Percentiles rank a stretch among this genome's conserved stretches.
phyloP scores from a whole-genome alignment of 2,329 filamentous ascomycete genomes.

The Sclerotinia nivalis region DNA sequence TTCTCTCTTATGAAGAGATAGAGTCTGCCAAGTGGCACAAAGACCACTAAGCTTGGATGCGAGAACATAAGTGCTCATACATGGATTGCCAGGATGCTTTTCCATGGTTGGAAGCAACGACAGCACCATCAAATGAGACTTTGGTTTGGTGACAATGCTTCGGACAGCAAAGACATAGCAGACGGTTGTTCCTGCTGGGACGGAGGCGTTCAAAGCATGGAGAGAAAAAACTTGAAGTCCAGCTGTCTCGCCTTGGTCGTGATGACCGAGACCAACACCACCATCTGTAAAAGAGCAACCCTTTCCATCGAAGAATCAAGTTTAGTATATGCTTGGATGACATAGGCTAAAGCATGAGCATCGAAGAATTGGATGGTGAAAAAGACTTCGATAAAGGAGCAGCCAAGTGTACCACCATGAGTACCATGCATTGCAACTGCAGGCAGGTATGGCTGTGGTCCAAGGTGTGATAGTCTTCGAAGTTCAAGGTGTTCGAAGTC shows the following conservation, averaged over 20 bases:
- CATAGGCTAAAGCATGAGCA: neutral
- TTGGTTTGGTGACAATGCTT: neutral
- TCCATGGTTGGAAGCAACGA: slow-evolving; percentile 84
- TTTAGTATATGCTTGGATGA: too few species aligned
- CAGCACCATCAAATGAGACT: slow-evolving; percentile 74
- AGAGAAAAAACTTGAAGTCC: neutral
- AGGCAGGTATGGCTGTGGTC: too few species aligned
- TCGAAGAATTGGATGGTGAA: neutral
- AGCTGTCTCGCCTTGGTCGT: too few species aligned
- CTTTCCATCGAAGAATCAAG: neutral
- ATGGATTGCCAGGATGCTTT: slow-evolving; percentile 73
- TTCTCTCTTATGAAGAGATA: neutral
- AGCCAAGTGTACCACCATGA: neutral
- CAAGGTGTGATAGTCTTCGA: neutral
- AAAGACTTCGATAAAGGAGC: neutral
- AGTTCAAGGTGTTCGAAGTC: neutral
- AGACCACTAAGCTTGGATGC: neutral
- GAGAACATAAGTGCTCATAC: neutral
- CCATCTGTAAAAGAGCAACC: neutral
- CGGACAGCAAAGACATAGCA: fast-evolving
- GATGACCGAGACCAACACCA: neutral
- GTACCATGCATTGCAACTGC: neutral
- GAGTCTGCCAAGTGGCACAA: neutral
- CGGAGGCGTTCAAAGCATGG: too few species aligned
- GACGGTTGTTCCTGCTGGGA: neutral